These are phyloP conservation scores for Aspergillus ochraceoroseus DNA, from an alignment of 2,329 filamentous ascomycete species.

Conservation along the genomic window DNA sequence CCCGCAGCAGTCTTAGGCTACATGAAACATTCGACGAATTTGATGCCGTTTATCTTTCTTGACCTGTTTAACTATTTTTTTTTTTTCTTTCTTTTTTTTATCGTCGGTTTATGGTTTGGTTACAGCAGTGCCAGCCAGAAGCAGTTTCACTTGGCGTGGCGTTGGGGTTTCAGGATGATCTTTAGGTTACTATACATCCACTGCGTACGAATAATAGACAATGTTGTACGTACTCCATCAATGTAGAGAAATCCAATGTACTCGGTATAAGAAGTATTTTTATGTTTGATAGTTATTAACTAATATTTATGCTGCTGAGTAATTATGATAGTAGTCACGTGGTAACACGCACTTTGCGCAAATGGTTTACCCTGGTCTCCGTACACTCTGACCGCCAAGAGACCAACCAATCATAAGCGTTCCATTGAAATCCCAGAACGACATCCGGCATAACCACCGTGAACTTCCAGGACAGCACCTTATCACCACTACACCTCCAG, in stretches of 20 bases:
- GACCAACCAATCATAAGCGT: conserved; percentile 27
- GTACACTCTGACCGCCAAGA: conserved; percentile 22
- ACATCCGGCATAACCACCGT: conserved; percentile 11
- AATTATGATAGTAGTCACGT: no score
- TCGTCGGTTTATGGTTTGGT: neutral
- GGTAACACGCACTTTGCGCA: neutral
- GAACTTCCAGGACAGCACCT: no score
- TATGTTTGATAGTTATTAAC: no score
- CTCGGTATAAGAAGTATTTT: no score
- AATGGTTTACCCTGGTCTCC: neutral
- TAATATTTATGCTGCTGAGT: no score
- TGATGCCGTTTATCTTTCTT: neutral
- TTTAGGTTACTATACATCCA: neutral
- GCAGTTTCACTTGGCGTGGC: conserved; percentile 11
- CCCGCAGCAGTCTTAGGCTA: no score
- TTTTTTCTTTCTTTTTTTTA: neutral
- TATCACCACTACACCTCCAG: no score
- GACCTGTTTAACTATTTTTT: neutral
- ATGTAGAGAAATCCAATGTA: no score
- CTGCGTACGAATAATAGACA: neutral
- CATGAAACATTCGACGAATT: neutral
- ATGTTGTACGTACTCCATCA: no score
- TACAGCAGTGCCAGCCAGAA: no score
- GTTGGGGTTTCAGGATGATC: conserved; percentile 3
- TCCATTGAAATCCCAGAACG: conserved; percentile 22